A percentile compares a stretch with the other conserved stretches of the same genome.
These are phyloP conservation scores for Quercus phellos DNA, from an alignment of 331 rosid species.

Conservation along the genomic window DNA sequence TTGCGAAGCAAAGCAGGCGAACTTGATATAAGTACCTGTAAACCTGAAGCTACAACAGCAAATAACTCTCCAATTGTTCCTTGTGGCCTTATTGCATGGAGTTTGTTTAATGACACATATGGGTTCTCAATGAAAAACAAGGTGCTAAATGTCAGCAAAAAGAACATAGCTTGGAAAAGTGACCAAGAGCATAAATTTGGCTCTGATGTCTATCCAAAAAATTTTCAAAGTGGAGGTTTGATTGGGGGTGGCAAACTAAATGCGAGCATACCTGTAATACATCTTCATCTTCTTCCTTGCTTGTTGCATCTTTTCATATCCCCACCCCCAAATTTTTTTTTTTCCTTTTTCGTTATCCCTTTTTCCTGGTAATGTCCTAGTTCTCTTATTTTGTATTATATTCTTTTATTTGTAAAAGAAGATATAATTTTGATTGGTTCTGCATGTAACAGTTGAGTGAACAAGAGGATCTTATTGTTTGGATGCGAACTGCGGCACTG, in stretches of 20 bases:
- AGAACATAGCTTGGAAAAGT: constrained; percentile 74
- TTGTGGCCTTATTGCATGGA: constrained; percentile 93
- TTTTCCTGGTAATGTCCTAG: not conserved
- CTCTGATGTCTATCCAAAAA: constrained; percentile 62
- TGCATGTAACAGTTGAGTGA: constrained; percentile 54
- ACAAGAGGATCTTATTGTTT: constrained; percentile 89
- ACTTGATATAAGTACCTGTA: constrained; percentile 28
- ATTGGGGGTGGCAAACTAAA: constrained; percentile 78
- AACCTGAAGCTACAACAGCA: constrained; percentile 41
- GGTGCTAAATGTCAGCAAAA: constrained; percentile 47
- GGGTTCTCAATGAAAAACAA: constrained; percentile 45
- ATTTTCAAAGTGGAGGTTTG: constrained; percentile 47
- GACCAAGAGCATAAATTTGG: constrained; percentile 59
- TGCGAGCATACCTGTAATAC: constrained; percentile 55
- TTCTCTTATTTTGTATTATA: too few species aligned
- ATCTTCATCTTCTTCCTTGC: not conserved
- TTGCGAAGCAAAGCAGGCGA: constrained; percentile 36
- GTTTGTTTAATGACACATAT: constrained; percentile 83
- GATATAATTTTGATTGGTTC: constrained; percentile 17
- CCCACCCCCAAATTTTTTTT: not conserved
- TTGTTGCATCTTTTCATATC: not conserved
- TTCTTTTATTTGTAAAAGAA: not conserved
- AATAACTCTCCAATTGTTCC: constrained; percentile 57
- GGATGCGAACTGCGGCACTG: constrained; percentile 90
- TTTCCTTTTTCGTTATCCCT: not conserved